Conservation (phyloP, 257 asterid species). For the Anisodus tanguticus region DNA sequence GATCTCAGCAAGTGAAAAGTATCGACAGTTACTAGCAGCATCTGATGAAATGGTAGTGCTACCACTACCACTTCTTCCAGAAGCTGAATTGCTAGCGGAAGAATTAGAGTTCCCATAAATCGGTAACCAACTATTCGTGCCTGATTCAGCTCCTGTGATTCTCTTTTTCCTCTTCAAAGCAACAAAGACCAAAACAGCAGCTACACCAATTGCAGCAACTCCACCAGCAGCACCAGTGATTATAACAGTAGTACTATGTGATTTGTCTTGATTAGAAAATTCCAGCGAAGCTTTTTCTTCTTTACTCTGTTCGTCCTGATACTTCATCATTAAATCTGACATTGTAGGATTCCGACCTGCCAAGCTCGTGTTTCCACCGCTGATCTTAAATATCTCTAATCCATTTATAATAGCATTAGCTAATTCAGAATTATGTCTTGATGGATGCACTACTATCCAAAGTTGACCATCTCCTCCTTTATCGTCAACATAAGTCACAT, state of each 20-base stretch:
- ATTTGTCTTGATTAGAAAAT: slow-evolving; percentile 29
- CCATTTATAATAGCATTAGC: slow-evolving; percentile 75
- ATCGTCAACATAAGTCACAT: slow-evolving; percentile 48
- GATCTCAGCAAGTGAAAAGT: slow-evolving; percentile 76
- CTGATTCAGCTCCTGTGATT: slow-evolving; percentile 42
- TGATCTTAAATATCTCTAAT: slow-evolving; percentile 80
- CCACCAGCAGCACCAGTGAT: slow-evolving; percentile 86
- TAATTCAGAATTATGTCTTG: slow-evolving; percentile 40
- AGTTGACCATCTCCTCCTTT: slow-evolving; percentile 43
- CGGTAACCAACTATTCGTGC: slow-evolving; percentile 72
- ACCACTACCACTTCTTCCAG: slow-evolving; percentile 49
- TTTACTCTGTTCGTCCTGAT: slow-evolving; percentile 35
- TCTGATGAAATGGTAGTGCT: slow-evolving; percentile 67
- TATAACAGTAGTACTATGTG: slow-evolving; percentile 38
- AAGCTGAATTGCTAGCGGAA: slow-evolving; percentile 52
- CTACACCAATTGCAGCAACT: slow-evolving; percentile 72
- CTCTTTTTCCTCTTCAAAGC: slow-evolving; percentile 52
- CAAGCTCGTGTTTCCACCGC: slow-evolving; percentile 52
- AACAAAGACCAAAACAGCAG: slow-evolving; percentile 56
- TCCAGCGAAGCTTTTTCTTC: slow-evolving; percentile 36
- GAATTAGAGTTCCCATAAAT: slow-evolving; percentile 68
- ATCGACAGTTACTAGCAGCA: slow-evolving; percentile 80
- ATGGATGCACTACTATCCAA: slow-evolving; percentile 67
- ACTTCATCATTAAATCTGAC: slow-evolving; percentile 76
- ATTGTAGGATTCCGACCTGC: slow-evolving; percentile 85